phyloP scores from a whole-genome alignment of 2,329 filamentous ascomycete genomes.

The Neoscytalidium dimidiatum region DNA sequence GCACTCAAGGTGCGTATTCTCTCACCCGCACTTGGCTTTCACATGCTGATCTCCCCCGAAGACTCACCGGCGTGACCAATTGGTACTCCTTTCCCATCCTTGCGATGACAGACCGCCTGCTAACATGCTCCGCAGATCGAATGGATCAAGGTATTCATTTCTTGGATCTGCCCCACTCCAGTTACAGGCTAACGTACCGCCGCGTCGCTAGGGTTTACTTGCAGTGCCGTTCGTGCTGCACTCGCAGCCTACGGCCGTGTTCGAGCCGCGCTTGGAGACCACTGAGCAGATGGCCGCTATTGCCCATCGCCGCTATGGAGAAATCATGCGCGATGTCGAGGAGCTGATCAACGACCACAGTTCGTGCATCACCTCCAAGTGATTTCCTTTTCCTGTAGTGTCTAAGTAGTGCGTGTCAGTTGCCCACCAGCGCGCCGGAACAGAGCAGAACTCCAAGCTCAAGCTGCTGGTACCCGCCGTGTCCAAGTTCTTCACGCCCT shows the following conservation, averaged over 20 bases:
- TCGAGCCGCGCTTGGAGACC: slow-evolving; percentile 66
- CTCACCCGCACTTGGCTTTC: neutral
- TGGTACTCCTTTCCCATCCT: slow-evolving; percentile 62
- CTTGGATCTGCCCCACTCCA: neutral
- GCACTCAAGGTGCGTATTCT: slow-evolving; percentile 59
- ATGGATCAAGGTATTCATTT: slow-evolving; percentile 79
- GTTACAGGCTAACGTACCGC: neutral
- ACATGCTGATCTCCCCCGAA: slow-evolving; percentile 45
- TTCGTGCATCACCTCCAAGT: slow-evolving; percentile 43
- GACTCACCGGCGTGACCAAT: slow-evolving; percentile 87
- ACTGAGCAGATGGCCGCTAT: slow-evolving; percentile 74
- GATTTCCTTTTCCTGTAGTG: neutral
- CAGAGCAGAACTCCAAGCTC: slow-evolving; percentile 78
- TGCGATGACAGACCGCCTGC: neutral
- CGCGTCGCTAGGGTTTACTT: slow-evolving; percentile 56
- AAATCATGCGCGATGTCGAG: slow-evolving; percentile 95
- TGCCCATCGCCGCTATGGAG: slow-evolving; percentile 85
- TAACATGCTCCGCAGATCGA: slow-evolving; percentile 56
- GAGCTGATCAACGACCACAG: slow-evolving; percentile 89
- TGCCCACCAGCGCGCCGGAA: slow-evolving; percentile 65
- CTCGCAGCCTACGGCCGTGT: slow-evolving; percentile 87
- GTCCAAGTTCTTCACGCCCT: slow-evolving; percentile 88
- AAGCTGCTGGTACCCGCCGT: slow-evolving; percentile 88
- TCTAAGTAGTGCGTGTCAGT: slow-evolving; percentile 51
- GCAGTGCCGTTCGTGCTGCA: slow-evolving; percentile 96